These are phyloP conservation scores for Medicago arabica DNA, from an alignment of 306 rosid species.

Conservation along the genomic window DNA sequence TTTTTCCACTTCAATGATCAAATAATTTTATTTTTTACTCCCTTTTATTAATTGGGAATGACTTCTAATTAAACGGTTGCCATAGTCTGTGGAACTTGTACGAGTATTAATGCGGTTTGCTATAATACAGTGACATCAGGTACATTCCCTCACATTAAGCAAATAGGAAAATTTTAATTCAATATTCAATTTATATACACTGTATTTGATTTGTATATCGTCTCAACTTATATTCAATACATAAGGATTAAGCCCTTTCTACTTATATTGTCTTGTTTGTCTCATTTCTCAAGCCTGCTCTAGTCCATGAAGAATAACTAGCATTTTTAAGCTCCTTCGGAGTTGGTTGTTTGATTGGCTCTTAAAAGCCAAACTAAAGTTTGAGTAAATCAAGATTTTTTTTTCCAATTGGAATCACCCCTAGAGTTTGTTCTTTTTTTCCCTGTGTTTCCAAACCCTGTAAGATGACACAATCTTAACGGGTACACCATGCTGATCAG, in stretches of 20 bases:
- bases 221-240: not conserved
- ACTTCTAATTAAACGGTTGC: not conserved
- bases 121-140: slow-evolving; percentile 22
- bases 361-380: too few relatives aligned
- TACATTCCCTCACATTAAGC: not conserved
- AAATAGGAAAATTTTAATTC: too few relatives aligned
- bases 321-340: too few relatives aligned
- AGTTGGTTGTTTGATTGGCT: too few relatives aligned
- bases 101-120: not conserved
- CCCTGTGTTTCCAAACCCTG: too few relatives aligned
- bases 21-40: slow-evolving; percentile 7
- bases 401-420: too few relatives aligned
- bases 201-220: not conserved
- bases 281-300: not conserved
- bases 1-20: not conserved
- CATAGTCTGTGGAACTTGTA: not conserved
- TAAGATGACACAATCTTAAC: too few relatives aligned
- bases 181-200: not conserved
- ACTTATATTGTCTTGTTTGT: not conserved
- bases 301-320: too few relatives aligned
- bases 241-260: not conserved
- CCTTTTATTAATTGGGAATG: slow-evolving; percentile 18
- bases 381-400: too few relatives aligned
- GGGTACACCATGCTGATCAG: too few relatives aligned
- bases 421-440: too few relatives aligned